phyloP scores from a whole-genome alignment of 345 rosid species.

The Ceriops zippeliana region DNA sequence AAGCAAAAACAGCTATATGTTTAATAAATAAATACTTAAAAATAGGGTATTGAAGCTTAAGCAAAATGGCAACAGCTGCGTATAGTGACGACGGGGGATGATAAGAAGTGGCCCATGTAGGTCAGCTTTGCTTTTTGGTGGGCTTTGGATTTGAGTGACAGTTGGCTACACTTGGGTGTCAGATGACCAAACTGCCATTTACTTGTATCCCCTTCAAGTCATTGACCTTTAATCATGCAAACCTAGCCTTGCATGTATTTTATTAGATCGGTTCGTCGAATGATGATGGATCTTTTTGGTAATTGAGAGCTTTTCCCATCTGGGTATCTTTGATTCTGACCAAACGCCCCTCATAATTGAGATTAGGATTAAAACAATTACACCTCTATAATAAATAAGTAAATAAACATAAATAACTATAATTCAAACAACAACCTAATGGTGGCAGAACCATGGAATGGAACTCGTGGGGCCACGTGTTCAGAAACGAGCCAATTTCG shows the following conservation, averaged over 20 bases:
- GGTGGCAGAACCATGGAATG: slow-evolving; percentile 10
- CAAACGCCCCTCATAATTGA: slow-evolving; percentile 11
- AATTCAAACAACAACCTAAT: not conserved
- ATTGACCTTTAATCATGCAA: slow-evolving; percentile 11
- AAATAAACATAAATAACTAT: not conserved
- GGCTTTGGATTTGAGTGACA: slow-evolving; percentile 52
- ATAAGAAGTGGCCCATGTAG: slow-evolving; percentile 38
- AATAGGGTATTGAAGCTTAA: not conserved
- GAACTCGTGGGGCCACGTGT: slow-evolving; percentile 29
- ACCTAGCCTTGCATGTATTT: not conserved
- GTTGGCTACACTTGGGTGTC: slow-evolving; percentile 18
- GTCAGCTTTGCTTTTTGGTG: slow-evolving; percentile 40
- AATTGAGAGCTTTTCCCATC: not conserved
- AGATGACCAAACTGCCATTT: slow-evolving; percentile 35
- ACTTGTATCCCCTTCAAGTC: slow-evolving; percentile 22
- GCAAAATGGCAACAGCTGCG: slow-evolving; percentile 35
- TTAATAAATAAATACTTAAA: slow-evolving; percentile 6
- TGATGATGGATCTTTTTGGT: not conserved
- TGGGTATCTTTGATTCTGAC: not conserved
- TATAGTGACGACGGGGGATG: slow-evolving; percentile 59
- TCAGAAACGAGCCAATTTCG: slow-evolving; percentile 18
- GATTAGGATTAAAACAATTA: not conserved
- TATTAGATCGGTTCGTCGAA: not conserved
- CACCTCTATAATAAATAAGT: not conserved
- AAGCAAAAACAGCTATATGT: not conserved